Conservation (phyloP, 2,329 filamentous ascomycete genomes). For the Sodiomyces alkalinus region DNA sequence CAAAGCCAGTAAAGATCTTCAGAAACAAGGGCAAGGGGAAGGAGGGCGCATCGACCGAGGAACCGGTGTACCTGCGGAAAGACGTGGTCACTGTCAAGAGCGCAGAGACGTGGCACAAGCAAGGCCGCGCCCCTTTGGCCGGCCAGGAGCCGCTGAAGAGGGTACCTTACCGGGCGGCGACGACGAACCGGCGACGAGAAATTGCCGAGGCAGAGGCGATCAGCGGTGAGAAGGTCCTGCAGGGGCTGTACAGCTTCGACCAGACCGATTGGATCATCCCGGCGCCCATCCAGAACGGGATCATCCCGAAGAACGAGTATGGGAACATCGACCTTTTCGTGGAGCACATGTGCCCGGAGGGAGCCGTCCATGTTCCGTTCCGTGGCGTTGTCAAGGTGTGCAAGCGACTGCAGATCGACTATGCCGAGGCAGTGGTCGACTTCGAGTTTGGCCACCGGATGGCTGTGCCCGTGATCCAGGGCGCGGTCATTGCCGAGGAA, state of each 20-base stretch:
- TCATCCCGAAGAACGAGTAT: constrained; percentile 87
- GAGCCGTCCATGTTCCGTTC: constrained; percentile 71
- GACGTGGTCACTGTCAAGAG: constrained; percentile 81
- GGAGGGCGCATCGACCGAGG: constrained; percentile 48
- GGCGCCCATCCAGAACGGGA: constrained; percentile 64
- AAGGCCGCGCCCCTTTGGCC: constrained; percentile 60
- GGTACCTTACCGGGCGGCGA: constrained; percentile 84
- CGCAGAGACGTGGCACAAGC: constrained; percentile 94
- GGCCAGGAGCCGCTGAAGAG: constrained; percentile 68
- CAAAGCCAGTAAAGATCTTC: constrained; percentile 61
- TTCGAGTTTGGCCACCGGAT: constrained; percentile 95
- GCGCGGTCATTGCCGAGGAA: constrained; percentile 76
- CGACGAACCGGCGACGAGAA: constrained; percentile 71
- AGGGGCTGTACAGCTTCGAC: constrained; percentile 67
- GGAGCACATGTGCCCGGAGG: constrained; percentile 76
- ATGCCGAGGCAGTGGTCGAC: constrained; percentile 84
- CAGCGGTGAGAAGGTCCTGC: constrained; percentile 69
- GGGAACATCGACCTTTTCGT: constrained; percentile 96
- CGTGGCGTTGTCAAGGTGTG: constrained; percentile 67
- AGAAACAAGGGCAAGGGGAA: constrained; percentile 54
- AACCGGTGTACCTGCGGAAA: constrained; percentile 64
- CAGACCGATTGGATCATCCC: constrained; percentile 97
- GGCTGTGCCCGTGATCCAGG: constrained; percentile 82
- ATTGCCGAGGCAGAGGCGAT: constrained; percentile 71
- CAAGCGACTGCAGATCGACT: constrained; percentile 72